These are phyloP conservation scores for Penicillium atrosanguineum DNA, from an alignment of 495 filamentous ascomycete genomes.

Conservation along the genomic window DNA sequence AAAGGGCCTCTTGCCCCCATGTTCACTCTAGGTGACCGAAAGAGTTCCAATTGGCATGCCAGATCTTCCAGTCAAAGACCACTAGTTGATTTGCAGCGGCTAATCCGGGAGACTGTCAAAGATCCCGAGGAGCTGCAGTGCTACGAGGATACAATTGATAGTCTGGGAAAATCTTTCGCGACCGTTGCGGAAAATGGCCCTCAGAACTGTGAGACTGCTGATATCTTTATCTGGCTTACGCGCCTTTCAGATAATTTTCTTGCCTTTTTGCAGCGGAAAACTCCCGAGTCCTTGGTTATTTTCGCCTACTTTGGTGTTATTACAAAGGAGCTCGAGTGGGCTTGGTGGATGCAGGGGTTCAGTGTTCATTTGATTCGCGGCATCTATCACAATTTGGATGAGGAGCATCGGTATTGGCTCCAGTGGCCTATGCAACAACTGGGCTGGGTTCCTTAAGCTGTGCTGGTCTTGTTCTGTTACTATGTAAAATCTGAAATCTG, in stretches of 20 bases:
- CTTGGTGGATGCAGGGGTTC: constrained; percentile 42
- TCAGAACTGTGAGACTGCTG: constrained; percentile 14
- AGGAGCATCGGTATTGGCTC: constrained; percentile 41
- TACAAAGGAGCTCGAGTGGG: constrained; percentile 30
- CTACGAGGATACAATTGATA: constrained; percentile 12
- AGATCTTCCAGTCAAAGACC: constrained; percentile 5
- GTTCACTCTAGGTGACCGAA: constrained; percentile 5
- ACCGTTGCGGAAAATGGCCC: constrained; percentile 3
- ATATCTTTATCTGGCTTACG: constrained; percentile 41
- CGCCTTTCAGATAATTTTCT: constrained; percentile 29
- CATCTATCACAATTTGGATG: constrained; percentile 34
- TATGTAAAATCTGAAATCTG: too few species aligned
- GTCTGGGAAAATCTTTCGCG: constrained; percentile 14
- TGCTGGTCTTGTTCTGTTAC: too few species aligned
- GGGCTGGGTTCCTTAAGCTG: constrained; percentile 27
- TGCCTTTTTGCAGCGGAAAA: constrained; percentile 26
- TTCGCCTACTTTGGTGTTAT: constrained; percentile 42
- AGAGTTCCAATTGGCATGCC: constrained; percentile 3
- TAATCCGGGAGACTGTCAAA: constrained; percentile 9
- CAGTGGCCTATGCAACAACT: constrained; percentile 43
- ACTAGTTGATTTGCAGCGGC: constrained; percentile 6
- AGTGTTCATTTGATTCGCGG: constrained; percentile 32
- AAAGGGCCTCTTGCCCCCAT: constrained; percentile 9
- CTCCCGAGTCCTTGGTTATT: constrained; percentile 37
- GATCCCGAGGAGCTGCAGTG: constrained; percentile 4